phyloP scores from a whole-genome alignment of 108 stramenopile genomes.

The Nitzschia sp. region DNA sequence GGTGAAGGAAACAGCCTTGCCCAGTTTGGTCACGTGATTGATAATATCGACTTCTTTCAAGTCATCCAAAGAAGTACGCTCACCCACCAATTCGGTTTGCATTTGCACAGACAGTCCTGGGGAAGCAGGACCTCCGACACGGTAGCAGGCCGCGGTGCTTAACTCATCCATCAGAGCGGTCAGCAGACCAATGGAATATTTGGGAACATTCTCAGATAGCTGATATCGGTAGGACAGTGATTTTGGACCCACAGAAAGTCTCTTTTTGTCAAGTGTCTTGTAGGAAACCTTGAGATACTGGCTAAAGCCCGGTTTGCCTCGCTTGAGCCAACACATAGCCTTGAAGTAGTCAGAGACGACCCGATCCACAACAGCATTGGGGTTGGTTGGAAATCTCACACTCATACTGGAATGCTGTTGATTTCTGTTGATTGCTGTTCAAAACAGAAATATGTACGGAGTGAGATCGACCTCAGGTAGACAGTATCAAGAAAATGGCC shows the following conservation, averaged over 20 bases:
- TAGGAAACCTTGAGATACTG: conserved; percentile 14
- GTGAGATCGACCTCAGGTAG: too few relatives aligned
- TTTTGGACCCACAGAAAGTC: conserved; percentile 3
- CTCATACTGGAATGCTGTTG: too few relatives aligned
- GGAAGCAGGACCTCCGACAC: not conserved
- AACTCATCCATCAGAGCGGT: conserved; percentile 27
- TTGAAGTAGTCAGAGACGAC: not conserved
- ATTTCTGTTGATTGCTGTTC: too few relatives aligned
- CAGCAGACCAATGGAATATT: conserved; percentile 1
- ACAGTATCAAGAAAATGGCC: too few relatives aligned
- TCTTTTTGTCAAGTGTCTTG: conserved; percentile 8
- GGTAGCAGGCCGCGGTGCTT: conserved; percentile 2
- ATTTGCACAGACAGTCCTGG: conserved; percentile 7
- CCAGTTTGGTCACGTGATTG: conserved; percentile 27
- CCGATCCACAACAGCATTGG: not conserved
- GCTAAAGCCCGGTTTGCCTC: conserved; percentile 2
- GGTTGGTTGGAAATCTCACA: not conserved
- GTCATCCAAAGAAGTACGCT: not conserved
- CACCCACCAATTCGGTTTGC: conserved; percentile 11
- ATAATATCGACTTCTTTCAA: conserved; percentile 13
- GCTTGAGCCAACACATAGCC: not conserved
- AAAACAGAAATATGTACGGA: too few relatives aligned
- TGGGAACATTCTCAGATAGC: not conserved
- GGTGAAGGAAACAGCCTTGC: conserved; percentile 13
- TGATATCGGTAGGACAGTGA: conserved; percentile 15